Evolutionary conservation across 345 rosid species (phyloP).

Genomic region (Murraya paniculata): DNA sequence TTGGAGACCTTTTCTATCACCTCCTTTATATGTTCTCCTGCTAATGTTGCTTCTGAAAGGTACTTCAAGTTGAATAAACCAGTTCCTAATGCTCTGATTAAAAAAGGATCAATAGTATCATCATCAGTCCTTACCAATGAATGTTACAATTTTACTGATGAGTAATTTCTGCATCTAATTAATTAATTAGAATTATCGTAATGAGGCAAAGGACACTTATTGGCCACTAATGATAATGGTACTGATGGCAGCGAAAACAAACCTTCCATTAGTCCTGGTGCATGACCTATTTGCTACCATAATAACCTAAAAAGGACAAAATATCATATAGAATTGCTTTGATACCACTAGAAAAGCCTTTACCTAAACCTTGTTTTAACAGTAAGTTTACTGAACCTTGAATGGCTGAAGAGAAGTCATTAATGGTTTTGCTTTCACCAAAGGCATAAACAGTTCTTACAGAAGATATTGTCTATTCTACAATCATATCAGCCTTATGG

Average conservation of each 20-base stretch:
- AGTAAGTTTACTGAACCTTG: slow-evolving; percentile 57
- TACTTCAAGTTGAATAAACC: slow-evolving; percentile 68
- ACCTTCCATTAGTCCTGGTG: slow-evolving; percentile 67
- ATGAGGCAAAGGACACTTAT: slow-evolving; percentile 32
- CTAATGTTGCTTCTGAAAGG: slow-evolving; percentile 65
- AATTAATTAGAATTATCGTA: neutral
- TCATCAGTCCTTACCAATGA: neutral
- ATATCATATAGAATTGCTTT: slow-evolving; percentile 60
- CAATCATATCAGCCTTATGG: slow-evolving; percentile 66
- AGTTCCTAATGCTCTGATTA: slow-evolving; percentile 56
- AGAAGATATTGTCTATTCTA: slow-evolving; percentile 77
- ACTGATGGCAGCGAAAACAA: slow-evolving; percentile 58
- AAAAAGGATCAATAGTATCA: neutral
- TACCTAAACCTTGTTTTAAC: slow-evolving; percentile 62
- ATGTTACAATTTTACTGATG: no score
- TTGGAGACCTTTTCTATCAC: slow-evolving; percentile 66
- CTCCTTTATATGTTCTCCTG: slow-evolving; percentile 57
- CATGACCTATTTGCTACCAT: slow-evolving; percentile 76
- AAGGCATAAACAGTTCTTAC: slow-evolving; percentile 81
- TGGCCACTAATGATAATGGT: slow-evolving; percentile 62
- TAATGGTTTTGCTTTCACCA: slow-evolving; percentile 54
- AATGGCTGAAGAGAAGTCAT: slow-evolving; percentile 57
- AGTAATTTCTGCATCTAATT: neutral
- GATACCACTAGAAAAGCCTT: slow-evolving; percentile 65
- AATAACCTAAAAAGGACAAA: slow-evolving; percentile 65